phyloP scores from a whole-genome alignment of 2,329 filamentous ascomycete genomes.

The Penicillium sp. region DNA sequence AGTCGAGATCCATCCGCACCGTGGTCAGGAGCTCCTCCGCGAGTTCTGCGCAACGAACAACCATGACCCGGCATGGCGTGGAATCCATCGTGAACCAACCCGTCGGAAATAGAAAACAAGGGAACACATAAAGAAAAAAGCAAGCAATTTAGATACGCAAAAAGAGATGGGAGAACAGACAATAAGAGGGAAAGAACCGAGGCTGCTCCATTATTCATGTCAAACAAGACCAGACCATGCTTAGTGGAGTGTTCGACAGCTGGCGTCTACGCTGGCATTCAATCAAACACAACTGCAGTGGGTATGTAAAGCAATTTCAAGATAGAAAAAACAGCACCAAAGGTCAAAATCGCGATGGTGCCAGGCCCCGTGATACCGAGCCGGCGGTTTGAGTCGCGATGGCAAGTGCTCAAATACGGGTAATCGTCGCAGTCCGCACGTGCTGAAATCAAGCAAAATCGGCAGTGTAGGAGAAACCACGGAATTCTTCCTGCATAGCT shows the following conservation, averaged over 20 bases:
- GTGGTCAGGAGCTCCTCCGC: background rate
- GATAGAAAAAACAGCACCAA: constrained; percentile 17
- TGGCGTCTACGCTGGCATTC: constrained; percentile 19
- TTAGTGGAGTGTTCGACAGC: constrained; percentile 11
- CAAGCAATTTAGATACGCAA: constrained; percentile 26
- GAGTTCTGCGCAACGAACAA: constrained; percentile 3
- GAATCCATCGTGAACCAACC: constrained; percentile 14
- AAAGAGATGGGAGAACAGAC: constrained; percentile 7
- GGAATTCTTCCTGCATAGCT: constrained; percentile 99
- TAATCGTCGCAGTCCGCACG: constrained; percentile 9
- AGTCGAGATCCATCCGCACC: background rate
- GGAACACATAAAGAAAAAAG: constrained; percentile 7
- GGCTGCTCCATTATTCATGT: constrained; percentile 21
- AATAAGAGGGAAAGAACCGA: constrained; percentile 15
- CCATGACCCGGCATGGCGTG: constrained; percentile 14
- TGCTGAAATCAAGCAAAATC: constrained; percentile 68
- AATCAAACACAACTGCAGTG: constrained; percentile 22
- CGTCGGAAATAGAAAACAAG: constrained; percentile 7
- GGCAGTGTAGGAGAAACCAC: constrained; percentile 95
- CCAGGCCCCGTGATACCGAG: background rate
- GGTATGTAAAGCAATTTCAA: constrained; percentile 25
- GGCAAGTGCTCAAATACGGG: constrained; percentile 14
- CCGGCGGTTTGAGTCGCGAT: background rate
- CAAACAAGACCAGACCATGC: constrained; percentile 20
- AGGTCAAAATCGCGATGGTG: background rate